Evolutionary conservation across 208 protist species (phyloP).

Genomic region (Acanthamoeba castellanii): DNA sequence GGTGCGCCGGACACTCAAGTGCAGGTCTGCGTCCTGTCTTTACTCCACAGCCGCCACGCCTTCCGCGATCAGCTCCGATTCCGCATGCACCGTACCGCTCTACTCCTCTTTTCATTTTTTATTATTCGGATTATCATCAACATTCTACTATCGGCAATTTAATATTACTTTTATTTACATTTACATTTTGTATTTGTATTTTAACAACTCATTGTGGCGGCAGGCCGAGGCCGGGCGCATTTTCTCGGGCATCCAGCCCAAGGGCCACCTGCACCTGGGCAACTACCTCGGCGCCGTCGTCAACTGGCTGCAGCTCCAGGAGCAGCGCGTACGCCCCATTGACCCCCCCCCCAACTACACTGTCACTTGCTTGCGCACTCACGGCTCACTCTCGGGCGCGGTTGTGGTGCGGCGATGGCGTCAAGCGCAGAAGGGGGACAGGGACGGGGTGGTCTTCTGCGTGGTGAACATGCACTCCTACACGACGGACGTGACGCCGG

Average conservation of each 20-base stretch:
- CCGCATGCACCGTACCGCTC: no score
- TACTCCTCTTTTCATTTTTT: not conserved
- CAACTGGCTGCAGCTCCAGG: conserved; percentile 85
- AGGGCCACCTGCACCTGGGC: conserved; percentile 85
- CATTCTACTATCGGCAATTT: not conserved
- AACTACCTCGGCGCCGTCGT: conserved; percentile 87
- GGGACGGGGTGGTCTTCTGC: conserved; percentile 82
- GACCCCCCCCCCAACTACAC: not conserved
- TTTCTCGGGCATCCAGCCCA: conserved; percentile 89
- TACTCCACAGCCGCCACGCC: not conserved
- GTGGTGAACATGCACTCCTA: conserved; percentile 88
- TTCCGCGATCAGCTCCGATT: no score
- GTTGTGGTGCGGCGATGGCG: not conserved
- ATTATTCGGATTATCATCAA: not conserved
- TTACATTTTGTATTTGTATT: no score
- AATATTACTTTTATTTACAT: no score
- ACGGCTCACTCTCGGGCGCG: not conserved
- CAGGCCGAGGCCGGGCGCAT: conserved; percentile 2
- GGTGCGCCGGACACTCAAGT: not conserved
- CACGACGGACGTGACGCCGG: conserved; percentile 77
- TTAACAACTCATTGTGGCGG: no score
- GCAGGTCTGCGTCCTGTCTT: not conserved
- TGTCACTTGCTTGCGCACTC: not conserved
- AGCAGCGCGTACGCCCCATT: conserved; percentile 33
- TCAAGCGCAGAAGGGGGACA: not conserved